Evolutionary conservation across 495 filamentous ascomycete genomes (phyloP).

Genomic region (Amorphotheca resinae): DNA sequence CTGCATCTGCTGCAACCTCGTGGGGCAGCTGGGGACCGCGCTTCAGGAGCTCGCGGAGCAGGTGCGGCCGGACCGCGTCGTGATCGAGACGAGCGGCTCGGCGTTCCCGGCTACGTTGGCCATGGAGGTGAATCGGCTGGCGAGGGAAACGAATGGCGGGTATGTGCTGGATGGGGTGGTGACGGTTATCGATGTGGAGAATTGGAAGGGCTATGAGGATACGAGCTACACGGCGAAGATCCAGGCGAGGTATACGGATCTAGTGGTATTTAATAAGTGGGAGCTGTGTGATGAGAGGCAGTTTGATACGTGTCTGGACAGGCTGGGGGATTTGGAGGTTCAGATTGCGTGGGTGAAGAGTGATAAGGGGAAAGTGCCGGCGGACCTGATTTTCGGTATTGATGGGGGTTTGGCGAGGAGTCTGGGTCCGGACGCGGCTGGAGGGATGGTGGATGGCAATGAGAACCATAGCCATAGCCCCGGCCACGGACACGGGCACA

Average conservation of each 20-base stretch:
- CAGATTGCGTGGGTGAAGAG: slow-evolving; percentile 71
- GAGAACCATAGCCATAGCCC: slow-evolving; percentile 31
- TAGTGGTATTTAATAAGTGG: slow-evolving; percentile 96
- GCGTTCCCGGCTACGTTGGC: slow-evolving; percentile 84
- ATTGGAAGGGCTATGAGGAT: slow-evolving; percentile 92
- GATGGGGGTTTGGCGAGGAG: slow-evolving; percentile 65
- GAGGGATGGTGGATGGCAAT: slow-evolving; percentile 18
- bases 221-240: slow-evolving; percentile 77
- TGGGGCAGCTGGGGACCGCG: slow-evolving; percentile 75
- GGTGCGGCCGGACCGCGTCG: slow-evolving; percentile 63
- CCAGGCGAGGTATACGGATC: slow-evolving; percentile 81
- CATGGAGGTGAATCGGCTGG: slow-evolving; percentile 83
- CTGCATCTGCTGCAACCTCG: slow-evolving; percentile 97
- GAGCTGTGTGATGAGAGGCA: slow-evolving; percentile 56
- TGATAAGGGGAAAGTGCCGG: slow-evolving; percentile 59
- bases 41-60: slow-evolving; percentile 53
- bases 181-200: slow-evolving; percentile 90
- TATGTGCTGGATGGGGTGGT: slow-evolving; percentile 85
- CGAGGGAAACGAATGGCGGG: slow-evolving; percentile 41
- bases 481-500: slow-evolving; percentile 26
- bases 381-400: slow-evolving; percentile 71
- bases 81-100: slow-evolving; percentile 82
- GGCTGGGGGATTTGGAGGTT: slow-evolving; percentile 75
- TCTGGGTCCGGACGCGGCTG: slow-evolving; percentile 26
- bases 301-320: slow-evolving; percentile 73